Percentiles rank a stretch among this genome's conserved stretches.
Conservation (phyloP, 495 filamentous ascomycete species). For the Thozetella sp. region DNA sequence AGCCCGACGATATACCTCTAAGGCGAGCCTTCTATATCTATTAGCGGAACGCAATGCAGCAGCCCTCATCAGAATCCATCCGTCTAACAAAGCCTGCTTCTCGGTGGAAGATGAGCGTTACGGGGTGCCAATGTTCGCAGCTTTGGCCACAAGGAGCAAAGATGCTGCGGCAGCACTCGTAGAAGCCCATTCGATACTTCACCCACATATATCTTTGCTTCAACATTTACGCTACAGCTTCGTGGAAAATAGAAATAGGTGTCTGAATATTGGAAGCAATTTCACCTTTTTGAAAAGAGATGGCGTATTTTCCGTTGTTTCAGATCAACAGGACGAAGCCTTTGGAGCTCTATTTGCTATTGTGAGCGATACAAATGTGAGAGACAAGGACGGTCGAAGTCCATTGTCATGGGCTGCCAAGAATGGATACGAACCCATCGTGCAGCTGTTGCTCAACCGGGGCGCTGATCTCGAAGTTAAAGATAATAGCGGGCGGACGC, state of each 20-base stretch:
- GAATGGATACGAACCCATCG: no score
- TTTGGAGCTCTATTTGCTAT: background rate
- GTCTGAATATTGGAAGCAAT: background rate
- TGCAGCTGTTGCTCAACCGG: no score
- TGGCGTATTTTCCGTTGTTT: background rate
- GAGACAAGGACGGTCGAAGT: background rate
- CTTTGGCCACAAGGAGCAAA: no score
- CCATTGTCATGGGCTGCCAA: no score
- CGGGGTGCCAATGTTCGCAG: no score
- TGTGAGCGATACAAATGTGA: background rate
- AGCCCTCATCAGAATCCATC: constrained; percentile 34
- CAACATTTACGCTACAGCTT: background rate
- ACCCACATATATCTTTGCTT: background rate
- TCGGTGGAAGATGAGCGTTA: constrained; percentile 35
- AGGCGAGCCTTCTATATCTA: constrained; percentile 46
- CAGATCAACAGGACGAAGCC: background rate
- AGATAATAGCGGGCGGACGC: no score
- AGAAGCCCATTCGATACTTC: no score
- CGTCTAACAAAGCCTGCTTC: constrained; percentile 17
- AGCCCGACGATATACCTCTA: constrained; percentile 26
- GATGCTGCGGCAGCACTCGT: no score
- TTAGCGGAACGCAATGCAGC: constrained; percentile 41
- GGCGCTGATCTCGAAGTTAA: no score
- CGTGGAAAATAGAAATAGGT: background rate
- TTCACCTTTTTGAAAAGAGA: background rate